Evolutionary conservation across 2,329 filamentous ascomycete genomes (phyloP).

Genomic region (Dactylonectria macrodidyma): DNA sequence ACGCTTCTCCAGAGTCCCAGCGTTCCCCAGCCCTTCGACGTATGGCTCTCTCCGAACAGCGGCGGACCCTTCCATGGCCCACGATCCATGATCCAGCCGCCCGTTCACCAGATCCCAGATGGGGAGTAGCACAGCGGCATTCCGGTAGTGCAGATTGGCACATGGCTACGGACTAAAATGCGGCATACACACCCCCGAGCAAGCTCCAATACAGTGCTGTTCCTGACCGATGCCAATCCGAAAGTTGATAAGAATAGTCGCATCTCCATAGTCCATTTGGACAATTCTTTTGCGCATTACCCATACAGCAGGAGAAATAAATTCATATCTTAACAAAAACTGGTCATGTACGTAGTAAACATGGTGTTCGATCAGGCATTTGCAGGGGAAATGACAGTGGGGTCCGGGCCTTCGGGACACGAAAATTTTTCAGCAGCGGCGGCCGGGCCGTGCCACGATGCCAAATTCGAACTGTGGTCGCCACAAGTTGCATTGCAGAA

Average conservation of each 20-base stretch:
- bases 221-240: neutral
- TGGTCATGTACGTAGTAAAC: neutral
- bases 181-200: slow-evolving; percentile 12
- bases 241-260: neutral
- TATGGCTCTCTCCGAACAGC: slow-evolving; percentile 21
- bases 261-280: neutral
- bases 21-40: slow-evolving; percentile 27
- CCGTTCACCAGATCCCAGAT: slow-evolving; percentile 33
- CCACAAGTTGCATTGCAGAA: slow-evolving; percentile 9
- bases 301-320: neutral
- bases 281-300: neutral
- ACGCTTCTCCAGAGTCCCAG: slow-evolving; percentile 12
- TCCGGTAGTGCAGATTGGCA: slow-evolving; percentile 24
- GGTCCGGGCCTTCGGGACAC: slow-evolving; percentile 34
- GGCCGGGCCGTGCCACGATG: slow-evolving; percentile 38
- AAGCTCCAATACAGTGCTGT: slow-evolving; percentile 2
- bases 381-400: slow-evolving; percentile 39
- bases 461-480: slow-evolving; percentile 11
- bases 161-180: neutral
- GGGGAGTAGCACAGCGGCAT: slow-evolving; percentile 31
- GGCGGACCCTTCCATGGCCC: slow-evolving; percentile 21
- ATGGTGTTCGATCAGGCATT: neutral
- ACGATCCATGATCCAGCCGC: slow-evolving; percentile 24
- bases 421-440: slow-evolving; percentile 38
- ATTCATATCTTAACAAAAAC: neutral